phyloP scores from a whole-genome alignment of 768 basidiomycete species.

The Mycena latifolia region DNA sequence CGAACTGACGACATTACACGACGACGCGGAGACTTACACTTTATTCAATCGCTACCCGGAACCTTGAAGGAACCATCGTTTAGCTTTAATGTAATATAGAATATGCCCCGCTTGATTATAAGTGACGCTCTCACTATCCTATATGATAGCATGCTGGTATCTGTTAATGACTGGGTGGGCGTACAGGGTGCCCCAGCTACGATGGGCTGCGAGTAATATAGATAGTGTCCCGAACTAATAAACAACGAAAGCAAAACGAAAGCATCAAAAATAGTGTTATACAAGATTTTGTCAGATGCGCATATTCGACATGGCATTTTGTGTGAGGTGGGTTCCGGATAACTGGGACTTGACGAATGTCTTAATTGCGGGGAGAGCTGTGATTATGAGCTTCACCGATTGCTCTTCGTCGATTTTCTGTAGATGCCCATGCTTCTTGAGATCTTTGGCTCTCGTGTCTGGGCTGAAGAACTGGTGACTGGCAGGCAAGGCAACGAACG shows the following conservation, averaged over 20 bases:
- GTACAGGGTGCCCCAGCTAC: too few relatives aligned
- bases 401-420: conserved; percentile 74
- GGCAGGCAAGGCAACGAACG: conserved; percentile 76
- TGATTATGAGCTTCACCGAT: conserved; percentile 80
- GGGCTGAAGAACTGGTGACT: conserved; percentile 68
- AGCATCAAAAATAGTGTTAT: too few relatives aligned
- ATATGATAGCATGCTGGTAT: too few relatives aligned
- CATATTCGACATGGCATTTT: conserved; percentile 23
- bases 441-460: conserved; percentile 53
- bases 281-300: too few relatives aligned
- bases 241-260: too few relatives aligned
- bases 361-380: conserved; percentile 74
- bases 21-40: background rate
- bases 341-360: conserved; percentile 57
- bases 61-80: too few relatives aligned
- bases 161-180: too few relatives aligned
- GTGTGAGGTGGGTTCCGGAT: conserved; percentile 4
- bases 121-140: too few relatives aligned
- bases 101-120: too few relatives aligned
- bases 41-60: background rate
- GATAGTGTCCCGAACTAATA: too few relatives aligned
- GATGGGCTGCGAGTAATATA: too few relatives aligned
- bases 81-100: too few relatives aligned
- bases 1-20: conserved; percentile 21
- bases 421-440: conserved; percentile 76